Conservation (phyloP, 148 eudicot species). For the Linanthus parryae region DNA sequence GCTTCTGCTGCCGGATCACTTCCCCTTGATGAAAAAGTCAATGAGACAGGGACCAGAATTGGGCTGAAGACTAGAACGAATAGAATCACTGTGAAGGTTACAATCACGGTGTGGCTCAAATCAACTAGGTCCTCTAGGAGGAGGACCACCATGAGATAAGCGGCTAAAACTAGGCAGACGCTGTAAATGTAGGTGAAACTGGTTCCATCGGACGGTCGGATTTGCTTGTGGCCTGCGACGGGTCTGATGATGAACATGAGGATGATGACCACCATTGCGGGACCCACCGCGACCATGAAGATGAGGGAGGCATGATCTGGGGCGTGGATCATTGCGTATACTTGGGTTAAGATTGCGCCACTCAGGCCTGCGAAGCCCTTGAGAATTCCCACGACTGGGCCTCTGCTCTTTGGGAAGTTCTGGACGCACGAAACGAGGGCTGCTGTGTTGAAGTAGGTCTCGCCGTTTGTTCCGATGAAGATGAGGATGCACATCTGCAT, state of each 20-base stretch:
- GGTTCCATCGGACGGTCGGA: constrained; percentile 3
- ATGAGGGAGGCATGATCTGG: constrained; percentile 6
- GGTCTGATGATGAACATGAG: constrained; percentile 6
- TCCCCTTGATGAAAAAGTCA: not conserved
- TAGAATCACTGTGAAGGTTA: not conserved
- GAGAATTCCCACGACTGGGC: constrained; percentile 5
- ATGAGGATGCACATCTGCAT: constrained; percentile 4
- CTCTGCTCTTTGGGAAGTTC: constrained; percentile 5
- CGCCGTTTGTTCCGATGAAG: not conserved
- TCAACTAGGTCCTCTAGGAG: constrained; percentile 5
- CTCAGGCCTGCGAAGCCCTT: constrained; percentile 11
- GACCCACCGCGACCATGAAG: constrained; percentile 7
- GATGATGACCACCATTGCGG: constrained; percentile 4
- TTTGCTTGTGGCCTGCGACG: constrained; percentile 2
- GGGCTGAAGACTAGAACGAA: not conserved
- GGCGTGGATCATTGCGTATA: not conserved
- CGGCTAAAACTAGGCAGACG: constrained; percentile 2
- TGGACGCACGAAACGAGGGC: constrained; percentile 5
- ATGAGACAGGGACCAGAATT: not conserved
- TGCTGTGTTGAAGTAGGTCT: constrained; percentile 8
- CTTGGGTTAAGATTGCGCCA: constrained; percentile 4
- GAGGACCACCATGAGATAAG: constrained; percentile 6
- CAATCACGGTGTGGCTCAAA: not conserved
- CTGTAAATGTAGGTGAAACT: constrained; percentile 2
- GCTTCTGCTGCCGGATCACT: not conserved